Evolutionary conservation across 1,284 basidiomycete genomes (phyloP).

Genomic region (Naganishia liquefaciens): DNA sequence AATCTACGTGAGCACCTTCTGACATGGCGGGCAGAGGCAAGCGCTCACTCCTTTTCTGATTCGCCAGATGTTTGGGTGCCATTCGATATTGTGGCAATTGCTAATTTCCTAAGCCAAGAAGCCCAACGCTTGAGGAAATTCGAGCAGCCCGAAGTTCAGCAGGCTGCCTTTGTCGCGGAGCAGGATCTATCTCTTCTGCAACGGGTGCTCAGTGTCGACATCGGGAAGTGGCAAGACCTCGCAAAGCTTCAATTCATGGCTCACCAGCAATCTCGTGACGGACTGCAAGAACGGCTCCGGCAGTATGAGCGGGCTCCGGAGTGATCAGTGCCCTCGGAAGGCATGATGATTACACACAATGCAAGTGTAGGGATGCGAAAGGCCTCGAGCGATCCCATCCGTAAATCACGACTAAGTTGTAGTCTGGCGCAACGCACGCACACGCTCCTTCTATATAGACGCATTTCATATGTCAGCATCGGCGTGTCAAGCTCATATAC

Average conservation of each 20-base stretch:
- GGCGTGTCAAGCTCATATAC: too few relatives aligned
- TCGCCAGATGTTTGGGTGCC: constrained; percentile 41
- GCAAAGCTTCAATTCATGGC: constrained; percentile 41
- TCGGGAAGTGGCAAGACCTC: constrained; percentile 40
- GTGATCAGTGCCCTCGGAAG: background rate
- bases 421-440: too few relatives aligned
- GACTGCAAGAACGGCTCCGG: constrained; percentile 44
- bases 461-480: too few relatives aligned
- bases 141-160: constrained; percentile 19
- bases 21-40: too few relatives aligned
- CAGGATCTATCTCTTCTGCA: constrained; percentile 41
- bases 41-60: background rate
- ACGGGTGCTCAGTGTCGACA: constrained; percentile 37
- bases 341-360: background rate
- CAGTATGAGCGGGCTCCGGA: constrained; percentile 44
- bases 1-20: constrained; percentile 40
- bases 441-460: too few relatives aligned
- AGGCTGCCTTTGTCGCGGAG: constrained; percentile 34
- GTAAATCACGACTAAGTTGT: too few relatives aligned
- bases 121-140: constrained; percentile 34
- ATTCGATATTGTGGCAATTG: constrained; percentile 39
- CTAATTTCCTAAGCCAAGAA: constrained; percentile 44
- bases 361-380: too few relatives aligned
- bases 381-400: too few relatives aligned
- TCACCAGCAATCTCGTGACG: constrained; percentile 40